Conservation (phyloP, 805 yeast species). For the Wickerhamomyces chambardii region DNA sequence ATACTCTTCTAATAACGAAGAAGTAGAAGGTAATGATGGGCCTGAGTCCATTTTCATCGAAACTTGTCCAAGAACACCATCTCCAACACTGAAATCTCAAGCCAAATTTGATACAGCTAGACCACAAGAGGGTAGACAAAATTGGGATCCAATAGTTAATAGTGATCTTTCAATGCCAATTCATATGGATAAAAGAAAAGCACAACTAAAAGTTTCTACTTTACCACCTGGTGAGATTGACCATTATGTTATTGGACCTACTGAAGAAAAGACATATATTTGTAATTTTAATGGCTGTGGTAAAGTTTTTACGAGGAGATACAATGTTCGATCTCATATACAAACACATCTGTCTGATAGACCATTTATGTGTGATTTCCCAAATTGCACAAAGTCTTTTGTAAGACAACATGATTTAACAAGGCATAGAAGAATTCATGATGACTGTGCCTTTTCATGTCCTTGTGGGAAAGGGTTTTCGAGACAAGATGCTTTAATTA, state of each 20-base stretch:
- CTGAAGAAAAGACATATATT: conserved; percentile 56
- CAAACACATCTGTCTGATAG: conserved; percentile 95
- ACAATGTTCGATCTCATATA: conserved; percentile 90
- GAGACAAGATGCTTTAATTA: conserved; percentile 78
- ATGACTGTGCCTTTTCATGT: conserved; percentile 63
- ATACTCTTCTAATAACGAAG: neutral
- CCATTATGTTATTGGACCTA: conserved; percentile 73
- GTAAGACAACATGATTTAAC: conserved; percentile 93
- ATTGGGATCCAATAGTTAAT: conserved; percentile 16
- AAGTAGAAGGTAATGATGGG: conserved; percentile 7
- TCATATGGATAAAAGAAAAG: conserved; percentile 9
- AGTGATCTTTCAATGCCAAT: conserved; percentile 5
- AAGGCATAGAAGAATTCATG: conserved; percentile 84
- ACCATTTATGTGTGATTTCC: conserved; percentile 68
- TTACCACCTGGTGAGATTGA: conserved; percentile 89
- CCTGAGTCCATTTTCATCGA: conserved; percentile 24
- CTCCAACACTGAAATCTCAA: conserved; percentile 33
- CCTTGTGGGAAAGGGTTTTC: conserved; percentile 94
- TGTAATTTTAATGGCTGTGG: conserved; percentile 77
- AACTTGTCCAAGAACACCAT: conserved; percentile 28
- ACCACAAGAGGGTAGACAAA: conserved; percentile 1
- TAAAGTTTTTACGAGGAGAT: conserved; percentile 77
- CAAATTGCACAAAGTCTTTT: conserved; percentile 71
- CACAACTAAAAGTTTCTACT: conserved; percentile 36
- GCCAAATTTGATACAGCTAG: conserved; percentile 15